Base-by-base conservation (phyloP, 495 filamentous ascomycete species). In the Neurospora sp. region DNA sequence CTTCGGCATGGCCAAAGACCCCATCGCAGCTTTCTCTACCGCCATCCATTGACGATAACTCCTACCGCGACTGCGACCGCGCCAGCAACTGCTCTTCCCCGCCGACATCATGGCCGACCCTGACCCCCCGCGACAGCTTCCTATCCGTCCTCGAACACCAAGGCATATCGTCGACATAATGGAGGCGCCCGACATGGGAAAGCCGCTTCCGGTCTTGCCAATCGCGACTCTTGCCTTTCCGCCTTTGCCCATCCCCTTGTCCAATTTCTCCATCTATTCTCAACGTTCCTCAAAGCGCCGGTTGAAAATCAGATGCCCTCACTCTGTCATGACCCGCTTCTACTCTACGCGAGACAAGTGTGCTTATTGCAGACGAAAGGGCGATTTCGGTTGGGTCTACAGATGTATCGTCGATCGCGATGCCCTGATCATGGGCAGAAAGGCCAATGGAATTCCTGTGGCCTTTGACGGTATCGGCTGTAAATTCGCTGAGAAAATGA, bases 311-410 rank as follows among this genome's bases (percentile, higher is more conserved):
- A 72, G 80, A 74, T 92, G 90, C 79, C 88, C 84, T 38, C 90
- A 92, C 74, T 77, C 86, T 14, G 86, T 81, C 23, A 89, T 92
- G 89, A 84, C 86, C 5, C 84, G 88, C 14, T 69, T 89, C 5
- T 90, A 88, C 76, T 79, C 79, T 35, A 76, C 78, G 23, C 39
- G 76, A 1, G 76, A 83, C 46, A 72, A 69, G 16, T 94, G 92
- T 80, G 72, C 83, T 4, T 54, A 82, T 4, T 93, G 91, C 74
- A 76, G 79, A 16, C 77, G 78, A 69, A 73, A 74, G 1, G 84
- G 88, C 5, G 75, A 81, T 16, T 84, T 88, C 62, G 89, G 90
- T 38, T 93, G 89, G 88, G 81, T 94, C 27, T 94, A 91, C 74
- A 78, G 83, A 59, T 94, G 92, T 78, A 86, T 83, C 6, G 84